Evolutionary conservation across 2,329 filamentous ascomycete species (phyloP), one percentile per base, ranked within the genome.

Genomic region (Beauveria pseudobassiana): DNA sequence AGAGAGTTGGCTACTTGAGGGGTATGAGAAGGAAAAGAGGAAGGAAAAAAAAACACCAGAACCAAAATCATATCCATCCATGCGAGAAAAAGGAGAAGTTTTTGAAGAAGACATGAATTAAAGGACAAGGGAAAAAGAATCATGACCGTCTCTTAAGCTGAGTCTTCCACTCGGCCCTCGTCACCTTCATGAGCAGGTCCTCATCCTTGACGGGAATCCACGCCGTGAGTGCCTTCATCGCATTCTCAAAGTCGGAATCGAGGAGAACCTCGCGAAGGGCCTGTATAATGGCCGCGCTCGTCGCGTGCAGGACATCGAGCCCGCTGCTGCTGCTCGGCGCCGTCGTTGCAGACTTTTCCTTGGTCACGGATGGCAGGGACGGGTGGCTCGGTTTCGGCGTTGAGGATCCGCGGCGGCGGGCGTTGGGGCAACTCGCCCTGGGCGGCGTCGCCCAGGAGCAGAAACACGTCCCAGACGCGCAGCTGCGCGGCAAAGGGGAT

Each of bases 381-480:
- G 55, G 12, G 30, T 30, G 30, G 52, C 62, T 22, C 48, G 30
- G 30, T 16, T 56, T 62, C n/a, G 42, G 56, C 30, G 50, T 22
- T 42, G 64, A 18, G 9, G 45, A 24, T 67, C 62, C 2, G 66
- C 24, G 12, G 30, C 55, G 16, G 28, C 30, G 10, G 30, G 30
- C 3, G 30, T 12, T 12, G 30, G 30, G 62, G 59, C 16, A 64
- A 56, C 28, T 71, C 67, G n/a, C 49, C 65, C 2, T 81, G 78
- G n/a, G 86, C 79, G 10, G 82, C 81, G 67, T 93, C 91, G 52
- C 93, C 95, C 14, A 98, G 84, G 16, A 99, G 85, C 84, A 99
- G 91, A 75, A 98, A 98, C 1, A 97, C 90, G 71, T 99, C 95
- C 95, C 95, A 99, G 18, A 99, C 89, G 54, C 95, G 89, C 42